Base-by-base conservation (phyloP, 78 protist genomes). In the Cavenderia fasciculata region DNA sequence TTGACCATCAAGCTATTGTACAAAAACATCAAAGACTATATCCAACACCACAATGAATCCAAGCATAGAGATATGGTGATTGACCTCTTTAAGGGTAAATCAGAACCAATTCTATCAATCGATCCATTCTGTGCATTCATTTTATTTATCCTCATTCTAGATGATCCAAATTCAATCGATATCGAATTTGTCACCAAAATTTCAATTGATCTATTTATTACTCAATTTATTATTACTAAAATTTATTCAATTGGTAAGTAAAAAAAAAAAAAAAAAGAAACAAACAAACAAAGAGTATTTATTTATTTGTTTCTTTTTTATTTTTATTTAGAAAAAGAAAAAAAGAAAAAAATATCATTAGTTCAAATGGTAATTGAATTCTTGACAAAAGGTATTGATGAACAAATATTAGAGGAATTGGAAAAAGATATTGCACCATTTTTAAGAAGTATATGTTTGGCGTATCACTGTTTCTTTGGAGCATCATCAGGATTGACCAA, bases 51-150 rank as follows among this genome's bases (percentile, higher is more conserved):
- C 0, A 56, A 59, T 5, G 74, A 77, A 19, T 41, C 29, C 38
- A 77, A 77, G 47, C 47, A 44, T 34, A 77, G 44, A 77, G 87
- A 77, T 33, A n/a, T 40, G 19, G 18, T 69, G 14, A 38, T 82
- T 27, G 78, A 82, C 31, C 19, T 82, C 0, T 49, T 82, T 19
- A 68, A 44, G 33, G 90, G 90, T 16, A 82, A 46, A 31, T 23
- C 40, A 4, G 77, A 61, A 40, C 68, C 90, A 3, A 52, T 82
- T 11, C 47, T 82, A 25, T 82, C 90, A 4, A 59, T 82, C n/a
- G 90, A 82, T 44, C 90, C 90, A 65, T 68, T 82, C 29, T 16
- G 70, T 11, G 27, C 73, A 19, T 82, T 57, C 40, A 57, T 82
- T 57, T 25, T 68, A 21, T 56, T 82, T 1, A 19, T 36, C 47